These are phyloP conservation scores for Boeremia lycopersici DNA, from an alignment of 2,329 filamentous ascomycete species.

Conservation along the genomic window DNA sequence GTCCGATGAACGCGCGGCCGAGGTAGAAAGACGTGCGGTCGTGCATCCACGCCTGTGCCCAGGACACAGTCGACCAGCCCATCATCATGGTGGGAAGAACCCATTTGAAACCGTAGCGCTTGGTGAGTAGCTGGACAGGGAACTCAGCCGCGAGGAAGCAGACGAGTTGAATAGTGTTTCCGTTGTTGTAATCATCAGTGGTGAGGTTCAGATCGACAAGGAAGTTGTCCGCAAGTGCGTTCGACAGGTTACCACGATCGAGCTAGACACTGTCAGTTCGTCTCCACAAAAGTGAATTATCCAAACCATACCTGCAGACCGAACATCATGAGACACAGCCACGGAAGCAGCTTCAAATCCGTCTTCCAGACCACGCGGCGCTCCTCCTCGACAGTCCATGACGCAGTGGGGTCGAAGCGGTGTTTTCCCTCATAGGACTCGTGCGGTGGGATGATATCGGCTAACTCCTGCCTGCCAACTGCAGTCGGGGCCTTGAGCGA, in stretches of 20 bases:
- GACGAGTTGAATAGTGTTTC: conserved; percentile 68
- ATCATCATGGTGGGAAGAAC: conserved; percentile 53
- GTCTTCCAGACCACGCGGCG: conserved; percentile 59
- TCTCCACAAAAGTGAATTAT: neutral
- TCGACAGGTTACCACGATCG: conserved; percentile 52
- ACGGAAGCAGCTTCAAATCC: conserved; percentile 35
- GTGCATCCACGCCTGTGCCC: conserved; percentile 71
- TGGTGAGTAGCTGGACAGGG: conserved; percentile 52
- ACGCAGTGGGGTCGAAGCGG: conserved; percentile 60
- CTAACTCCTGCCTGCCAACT: conserved; percentile 37
- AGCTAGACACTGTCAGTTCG: conserved; percentile 42
- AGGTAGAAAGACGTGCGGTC: conserved; percentile 53
- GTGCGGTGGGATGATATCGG: conserved; percentile 50
- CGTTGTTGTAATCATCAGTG: conserved; percentile 44
- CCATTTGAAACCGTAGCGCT: conserved; percentile 51
- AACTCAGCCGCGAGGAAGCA: conserved; percentile 72
- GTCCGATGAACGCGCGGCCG: conserved; percentile 49
- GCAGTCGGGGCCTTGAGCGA: conserved; percentile 32
- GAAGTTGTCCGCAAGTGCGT: conserved; percentile 40
- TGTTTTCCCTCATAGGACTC: conserved; percentile 60
- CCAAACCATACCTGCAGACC: conserved; percentile 39
- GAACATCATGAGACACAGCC: conserved; percentile 52
- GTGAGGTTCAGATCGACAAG: conserved; percentile 38
- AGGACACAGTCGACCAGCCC: conserved; percentile 54
- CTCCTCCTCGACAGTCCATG: conserved; percentile 64